Base-by-base conservation (phyloP, 345 rosid species). In the Kandelia obovata region DNA sequence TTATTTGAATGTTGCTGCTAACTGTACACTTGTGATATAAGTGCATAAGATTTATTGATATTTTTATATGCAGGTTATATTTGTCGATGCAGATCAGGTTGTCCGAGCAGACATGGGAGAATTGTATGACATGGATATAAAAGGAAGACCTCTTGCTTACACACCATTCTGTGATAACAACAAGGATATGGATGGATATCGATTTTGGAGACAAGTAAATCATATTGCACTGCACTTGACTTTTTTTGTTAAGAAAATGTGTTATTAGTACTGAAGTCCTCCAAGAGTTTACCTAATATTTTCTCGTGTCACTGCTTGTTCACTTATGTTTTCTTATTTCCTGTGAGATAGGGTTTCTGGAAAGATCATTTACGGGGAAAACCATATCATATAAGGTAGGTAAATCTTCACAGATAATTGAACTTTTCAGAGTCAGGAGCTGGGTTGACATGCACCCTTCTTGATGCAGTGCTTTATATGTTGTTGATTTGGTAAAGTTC, bases 131-230 rank as follows among this genome's bases (percentile, higher is more conserved):
- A 92, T 90, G 96, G 90, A 95, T 80, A 76, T 95, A 57, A 92
- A 89, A 83, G 99, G 99, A 83, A 88, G 92, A 78, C 97, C 99
- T 76, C 96, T 90, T 59, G 99, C 99, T 20, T 95, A 95, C 77
- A 95, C 99, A 72, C 98, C 98, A 32, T 95, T 95, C 43, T 95
- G 99, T 72, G 98, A 95, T 78, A 95, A 92, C 80, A 95, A 95
- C 83, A 95, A 64, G 79, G 99, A 92, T 59, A 92, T 95, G 99
- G 98, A 95, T 82, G 99, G 99, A 55, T 95, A 87, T 72, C 90
- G 96, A 68, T 95, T 95, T 81, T 95, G 99, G 98, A 86, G 96
- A 79, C 98, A 96, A 79, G 99, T 95, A 77, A 60, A 55, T 46
- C 51, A 17, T 4, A 30, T 34, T 43, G 59, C 4, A 20, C 32